These are phyloP conservation scores for Phragmites australis DNA, from an alignment of 176 grass and related monocot species.

Conservation along the genomic window DNA sequence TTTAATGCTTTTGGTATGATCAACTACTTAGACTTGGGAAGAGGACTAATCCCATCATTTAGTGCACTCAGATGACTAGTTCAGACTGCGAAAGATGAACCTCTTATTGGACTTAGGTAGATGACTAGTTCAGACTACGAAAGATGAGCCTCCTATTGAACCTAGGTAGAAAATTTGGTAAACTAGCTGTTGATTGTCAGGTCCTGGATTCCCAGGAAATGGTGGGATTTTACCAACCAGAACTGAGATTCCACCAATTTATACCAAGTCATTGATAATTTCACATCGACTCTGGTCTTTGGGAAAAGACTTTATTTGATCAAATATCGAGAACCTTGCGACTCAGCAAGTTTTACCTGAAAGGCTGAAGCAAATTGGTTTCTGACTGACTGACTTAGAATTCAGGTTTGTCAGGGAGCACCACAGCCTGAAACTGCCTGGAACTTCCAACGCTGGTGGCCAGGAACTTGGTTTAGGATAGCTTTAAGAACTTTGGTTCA, in stretches of 20 bases:
- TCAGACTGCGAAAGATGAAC: neutral
- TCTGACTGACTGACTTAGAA: neutral
- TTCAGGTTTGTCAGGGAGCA: neutral
- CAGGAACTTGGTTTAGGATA: slow-evolving; percentile 4
- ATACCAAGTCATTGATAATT: neutral
- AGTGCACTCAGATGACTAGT: neutral
- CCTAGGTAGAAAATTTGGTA: neutral
- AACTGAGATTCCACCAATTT: slow-evolving; percentile 2
- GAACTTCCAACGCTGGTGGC: neutral
- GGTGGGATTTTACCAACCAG: neutral
- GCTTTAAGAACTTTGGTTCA: neutral
- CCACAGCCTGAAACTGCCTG: neutral
- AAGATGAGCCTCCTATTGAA: neutral
- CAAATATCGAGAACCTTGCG: neutral
- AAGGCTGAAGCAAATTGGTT: slow-evolving; percentile 16
- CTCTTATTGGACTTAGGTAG: neutral
- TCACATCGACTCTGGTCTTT: neutral
- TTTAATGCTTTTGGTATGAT: slow-evolving; percentile 30
- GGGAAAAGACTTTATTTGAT: slow-evolving; percentile 16
- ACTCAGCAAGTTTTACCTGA: neutral
- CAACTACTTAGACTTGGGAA: neutral
- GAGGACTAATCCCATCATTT: neutral
- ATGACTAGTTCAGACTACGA: neutral
- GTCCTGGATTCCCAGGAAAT: neutral
- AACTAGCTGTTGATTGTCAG: slow-evolving; percentile 1